Evolutionary conservation across 2,329 filamentous ascomycete species (phyloP).

Genomic region (Coniochaeta sp.): DNA sequence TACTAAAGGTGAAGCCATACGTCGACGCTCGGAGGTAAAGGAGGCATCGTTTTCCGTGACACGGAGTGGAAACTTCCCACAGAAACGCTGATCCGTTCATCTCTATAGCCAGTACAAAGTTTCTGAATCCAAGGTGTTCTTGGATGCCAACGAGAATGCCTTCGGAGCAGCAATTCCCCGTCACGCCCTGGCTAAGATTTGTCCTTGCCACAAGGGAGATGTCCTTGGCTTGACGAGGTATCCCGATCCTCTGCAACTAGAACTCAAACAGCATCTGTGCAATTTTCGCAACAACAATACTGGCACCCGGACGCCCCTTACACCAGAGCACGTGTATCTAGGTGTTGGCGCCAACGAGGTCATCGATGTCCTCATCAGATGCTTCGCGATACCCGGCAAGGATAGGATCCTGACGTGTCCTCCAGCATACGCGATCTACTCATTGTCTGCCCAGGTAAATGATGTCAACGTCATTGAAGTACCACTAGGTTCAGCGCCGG

Average conservation of each 20-base stretch:
- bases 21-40: conserved; percentile 70
- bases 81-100: no score
- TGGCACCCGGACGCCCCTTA: conserved; percentile 67
- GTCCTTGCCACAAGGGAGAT: conserved; percentile 46
- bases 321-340: conserved; percentile 81
- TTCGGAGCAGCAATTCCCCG: conserved; percentile 68
- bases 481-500: conserved; percentile 63
- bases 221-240: conserved; percentile 84
- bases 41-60: conserved; percentile 45
- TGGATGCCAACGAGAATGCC: conserved; percentile 97
- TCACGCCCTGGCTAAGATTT: conserved; percentile 29
- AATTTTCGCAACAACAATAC: conserved; percentile 75
- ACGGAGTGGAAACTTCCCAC: conserved; percentile 52
- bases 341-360: conserved; percentile 95
- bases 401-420: conserved; percentile 85
- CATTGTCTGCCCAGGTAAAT: no score
- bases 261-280: conserved; percentile 83
- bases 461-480: conserved; percentile 66
- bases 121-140: conserved; percentile 60
- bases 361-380: conserved; percentile 87
- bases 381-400: conserved; percentile 79
- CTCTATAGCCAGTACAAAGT: no score
- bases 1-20: conserved; percentile 68
- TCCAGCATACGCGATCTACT: no score
- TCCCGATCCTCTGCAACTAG: conserved; percentile 87